phyloP scores from a whole-genome alignment of 2,329 filamentous ascomycete genomes.

The Penicillium thymicola region DNA sequence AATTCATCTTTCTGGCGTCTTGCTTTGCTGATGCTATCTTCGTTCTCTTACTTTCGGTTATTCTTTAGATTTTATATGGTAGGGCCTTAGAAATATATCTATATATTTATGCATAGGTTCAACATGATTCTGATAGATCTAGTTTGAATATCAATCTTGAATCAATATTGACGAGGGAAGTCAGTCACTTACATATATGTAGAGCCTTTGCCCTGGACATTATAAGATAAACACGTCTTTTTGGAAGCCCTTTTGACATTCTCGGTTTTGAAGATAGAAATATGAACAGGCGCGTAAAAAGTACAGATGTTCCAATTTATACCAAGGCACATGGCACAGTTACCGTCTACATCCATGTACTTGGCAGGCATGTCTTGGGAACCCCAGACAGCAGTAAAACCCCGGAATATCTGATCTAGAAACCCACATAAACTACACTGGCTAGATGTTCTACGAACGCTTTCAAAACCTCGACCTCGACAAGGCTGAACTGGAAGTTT shows the following conservation, averaged over 20 bases:
- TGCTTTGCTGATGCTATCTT: too few relatives aligned
- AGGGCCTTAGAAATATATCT: too few relatives aligned
- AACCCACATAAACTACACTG: constrained; percentile 6
- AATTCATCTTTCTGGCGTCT: too few relatives aligned
- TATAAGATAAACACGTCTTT: too few relatives aligned
- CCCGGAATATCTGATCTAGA: neutral
- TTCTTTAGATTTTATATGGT: too few relatives aligned
- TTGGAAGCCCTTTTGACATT: neutral
- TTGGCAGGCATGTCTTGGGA: neutral
- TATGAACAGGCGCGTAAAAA: neutral
- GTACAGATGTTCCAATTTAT: neutral
- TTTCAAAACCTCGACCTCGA: constrained; percentile 11
- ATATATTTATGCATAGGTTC: too few relatives aligned
- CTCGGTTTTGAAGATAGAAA: neutral
- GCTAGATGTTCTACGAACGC: constrained; percentile 9
- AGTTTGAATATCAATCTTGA: too few relatives aligned
- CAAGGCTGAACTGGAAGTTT: constrained; percentile 26
- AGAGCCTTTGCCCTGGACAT: too few relatives aligned
- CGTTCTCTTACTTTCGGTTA: too few relatives aligned
- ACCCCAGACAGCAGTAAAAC: neutral
- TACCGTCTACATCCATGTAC: neutral
- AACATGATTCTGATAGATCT: too few relatives aligned
- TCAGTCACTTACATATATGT: too few relatives aligned
- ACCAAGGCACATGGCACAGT: neutral
- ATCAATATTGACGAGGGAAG: too few relatives aligned